These are phyloP conservation scores for Primulina huaijiensis DNA, from an alignment of 257 asterid genomes.

Conservation along the genomic window DNA sequence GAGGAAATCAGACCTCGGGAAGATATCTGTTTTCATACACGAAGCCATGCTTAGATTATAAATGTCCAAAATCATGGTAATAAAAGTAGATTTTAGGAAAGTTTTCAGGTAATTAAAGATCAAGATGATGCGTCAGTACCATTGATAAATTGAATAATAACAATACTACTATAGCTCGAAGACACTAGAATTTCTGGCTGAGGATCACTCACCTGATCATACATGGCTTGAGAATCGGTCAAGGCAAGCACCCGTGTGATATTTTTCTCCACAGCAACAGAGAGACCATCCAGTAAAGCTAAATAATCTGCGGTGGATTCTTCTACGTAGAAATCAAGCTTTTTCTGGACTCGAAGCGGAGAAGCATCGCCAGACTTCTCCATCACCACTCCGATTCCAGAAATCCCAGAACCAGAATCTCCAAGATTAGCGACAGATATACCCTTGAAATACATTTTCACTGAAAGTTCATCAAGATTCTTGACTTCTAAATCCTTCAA, in stretches of 20 bases:
- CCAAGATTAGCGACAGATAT: constrained; percentile 63
- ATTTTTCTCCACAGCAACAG: constrained; percentile 56
- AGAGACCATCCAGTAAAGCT: constrained; percentile 88
- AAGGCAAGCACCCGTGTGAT: constrained; percentile 51
- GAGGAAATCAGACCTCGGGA: background rate
- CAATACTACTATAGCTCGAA: background rate
- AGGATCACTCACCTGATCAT: constrained; percentile 63
- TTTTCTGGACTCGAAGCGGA: constrained; percentile 76
- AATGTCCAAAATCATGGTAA: background rate
- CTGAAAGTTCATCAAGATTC: constrained; percentile 47
- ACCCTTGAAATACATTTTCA: constrained; percentile 32
- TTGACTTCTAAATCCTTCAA: constrained; percentile 39
- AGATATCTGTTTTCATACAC: background rate
- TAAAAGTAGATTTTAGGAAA: background rate
- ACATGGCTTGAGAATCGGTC: constrained; percentile 63
- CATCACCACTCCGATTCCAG: constrained; percentile 94
- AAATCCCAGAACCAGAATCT: constrained; percentile 58
- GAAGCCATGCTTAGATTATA: background rate
- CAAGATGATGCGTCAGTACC: constrained; percentile 8
- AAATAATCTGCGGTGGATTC: constrained; percentile 77
- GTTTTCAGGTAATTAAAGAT: background rate
- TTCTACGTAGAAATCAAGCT: constrained; percentile 79
- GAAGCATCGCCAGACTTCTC: constrained; percentile 36
- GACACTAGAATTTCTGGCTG: constrained; percentile 3
- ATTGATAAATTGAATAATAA: background rate